phyloP scores from a whole-genome alignment of 306 rosid genomes.

The Aeschynomene evenia region DNA sequence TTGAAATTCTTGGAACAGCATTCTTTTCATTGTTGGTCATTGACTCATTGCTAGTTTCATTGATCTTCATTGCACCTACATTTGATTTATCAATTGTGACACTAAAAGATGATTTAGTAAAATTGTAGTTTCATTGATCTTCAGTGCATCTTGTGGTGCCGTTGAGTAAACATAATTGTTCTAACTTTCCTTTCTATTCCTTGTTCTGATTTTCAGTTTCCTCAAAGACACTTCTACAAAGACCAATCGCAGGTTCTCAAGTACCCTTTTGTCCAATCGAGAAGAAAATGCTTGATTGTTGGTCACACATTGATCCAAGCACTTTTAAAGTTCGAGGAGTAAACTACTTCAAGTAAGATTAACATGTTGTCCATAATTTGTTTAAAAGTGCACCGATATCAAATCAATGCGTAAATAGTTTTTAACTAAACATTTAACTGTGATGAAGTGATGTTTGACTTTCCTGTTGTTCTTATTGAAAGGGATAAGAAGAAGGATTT shows the following conservation, averaged over 20 bases:
- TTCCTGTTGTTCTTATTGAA: constrained; percentile 30
- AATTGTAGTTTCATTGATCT: background rate
- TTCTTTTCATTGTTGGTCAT: background rate
- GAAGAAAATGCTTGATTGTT: constrained; percentile 86
- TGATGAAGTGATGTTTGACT: constrained; percentile 19
- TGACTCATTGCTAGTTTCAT: background rate
- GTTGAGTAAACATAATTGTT: background rate
- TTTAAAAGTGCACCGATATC: constrained; percentile 16
- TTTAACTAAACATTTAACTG: background rate
- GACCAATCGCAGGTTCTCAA: constrained; percentile 91
- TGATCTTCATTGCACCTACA: too few species aligned
- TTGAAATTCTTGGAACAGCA: constrained; percentile 28
- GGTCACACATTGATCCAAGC: constrained; percentile 87
- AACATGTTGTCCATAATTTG: constrained; percentile 4
- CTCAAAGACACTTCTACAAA: constrained; percentile 72
- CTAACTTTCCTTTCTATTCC: constrained; percentile 13
- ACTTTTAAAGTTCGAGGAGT: constrained; percentile 79
- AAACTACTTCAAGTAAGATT: constrained; percentile 79
- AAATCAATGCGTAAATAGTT: background rate
- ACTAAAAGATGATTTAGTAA: background rate
- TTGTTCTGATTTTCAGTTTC: constrained; percentile 66
- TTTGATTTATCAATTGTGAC: constrained; percentile 8
- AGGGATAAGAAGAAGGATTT: constrained; percentile 94
- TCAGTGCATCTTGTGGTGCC: background rate
- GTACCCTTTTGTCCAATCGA: constrained; percentile 88